Conservation (phyloP, 176 grass and related monocot genomes). For the Zea luxurians region DNA sequence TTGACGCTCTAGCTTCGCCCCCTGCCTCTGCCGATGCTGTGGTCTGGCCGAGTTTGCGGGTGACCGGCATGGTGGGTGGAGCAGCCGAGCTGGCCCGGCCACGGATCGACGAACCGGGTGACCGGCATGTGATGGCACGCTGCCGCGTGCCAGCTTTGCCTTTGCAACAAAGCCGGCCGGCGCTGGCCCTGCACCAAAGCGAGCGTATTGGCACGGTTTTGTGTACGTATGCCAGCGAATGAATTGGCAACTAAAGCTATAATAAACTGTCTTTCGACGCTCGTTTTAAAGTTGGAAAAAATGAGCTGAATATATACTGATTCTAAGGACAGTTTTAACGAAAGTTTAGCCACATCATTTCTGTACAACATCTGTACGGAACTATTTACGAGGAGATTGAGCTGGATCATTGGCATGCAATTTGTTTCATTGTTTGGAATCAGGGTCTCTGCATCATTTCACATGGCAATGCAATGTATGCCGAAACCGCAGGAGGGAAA, state of each 20-base stretch:
- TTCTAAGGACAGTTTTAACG: no score
- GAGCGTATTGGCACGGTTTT: neutral
- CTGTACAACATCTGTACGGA: neutral
- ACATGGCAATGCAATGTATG: conserved; percentile 18
- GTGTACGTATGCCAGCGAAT: neutral
- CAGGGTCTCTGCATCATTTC: conserved; percentile 21
- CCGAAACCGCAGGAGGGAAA: neutral
- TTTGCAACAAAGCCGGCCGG: conserved; percentile 39
- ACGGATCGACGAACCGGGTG: neutral
- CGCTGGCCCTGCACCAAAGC: conserved; percentile 20
- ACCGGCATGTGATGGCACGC: conserved; percentile 35
- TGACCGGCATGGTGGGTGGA: neutral
- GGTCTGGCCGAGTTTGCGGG: no score
- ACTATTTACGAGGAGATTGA: neutral
- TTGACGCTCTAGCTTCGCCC: no score
- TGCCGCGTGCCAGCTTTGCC: conserved; percentile 16
- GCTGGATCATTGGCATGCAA: neutral
- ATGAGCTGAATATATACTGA: neutral
- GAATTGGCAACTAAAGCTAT: conserved; percentile 5
- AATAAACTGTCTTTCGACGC: neutral
- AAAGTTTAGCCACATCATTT: no score
- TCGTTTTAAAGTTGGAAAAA: conserved; percentile 17
- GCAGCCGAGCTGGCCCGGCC: neutral
- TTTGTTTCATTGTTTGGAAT: neutral
- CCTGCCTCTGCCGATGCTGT: no score